phyloP scores from a whole-genome alignment of 768 basidiomycete genomes.

The Termitomyces heimii region DNA sequence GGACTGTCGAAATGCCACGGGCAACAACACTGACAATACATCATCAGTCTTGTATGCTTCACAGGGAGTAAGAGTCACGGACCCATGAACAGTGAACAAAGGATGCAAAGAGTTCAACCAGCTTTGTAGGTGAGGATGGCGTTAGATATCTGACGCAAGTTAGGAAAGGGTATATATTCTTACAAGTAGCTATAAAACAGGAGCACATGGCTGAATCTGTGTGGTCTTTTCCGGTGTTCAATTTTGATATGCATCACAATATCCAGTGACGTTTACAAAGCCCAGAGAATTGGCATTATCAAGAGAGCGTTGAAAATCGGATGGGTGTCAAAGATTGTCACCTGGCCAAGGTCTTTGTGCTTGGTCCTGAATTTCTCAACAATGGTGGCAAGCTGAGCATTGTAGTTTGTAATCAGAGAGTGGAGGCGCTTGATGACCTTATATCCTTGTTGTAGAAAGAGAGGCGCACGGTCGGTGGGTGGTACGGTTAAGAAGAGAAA shows the following conservation, averaged over 20 bases:
- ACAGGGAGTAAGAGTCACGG: slow-evolving; percentile 17
- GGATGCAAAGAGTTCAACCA: slow-evolving; percentile 61
- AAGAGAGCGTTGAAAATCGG: slow-evolving; percentile 54
- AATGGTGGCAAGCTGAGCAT: slow-evolving; percentile 37
- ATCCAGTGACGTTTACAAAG: slow-evolving; percentile 55
- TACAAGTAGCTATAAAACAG: slow-evolving; percentile 63
- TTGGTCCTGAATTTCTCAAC: slow-evolving; percentile 33
- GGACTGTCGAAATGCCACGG: slow-evolving; percentile 41
- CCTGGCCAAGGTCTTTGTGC: slow-evolving; percentile 37
- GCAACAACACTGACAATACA: slow-evolving; percentile 35
- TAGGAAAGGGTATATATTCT: slow-evolving; percentile 17
- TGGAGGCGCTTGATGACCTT: slow-evolving; percentile 29
- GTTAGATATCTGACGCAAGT: neutral
- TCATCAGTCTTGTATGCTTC: neutral
- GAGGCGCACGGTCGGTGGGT: slow-evolving; percentile 49
- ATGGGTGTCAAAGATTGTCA: slow-evolving; percentile 49
- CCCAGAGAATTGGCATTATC: slow-evolving; percentile 47
- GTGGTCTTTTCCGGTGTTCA: slow-evolving; percentile 48
- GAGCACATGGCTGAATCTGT: slow-evolving; percentile 51
- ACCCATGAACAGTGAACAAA: slow-evolving; percentile 60
- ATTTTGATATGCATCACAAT: slow-evolving; percentile 51
- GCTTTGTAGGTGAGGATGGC: slow-evolving; percentile 20
- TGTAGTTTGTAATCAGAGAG: slow-evolving; percentile 41
- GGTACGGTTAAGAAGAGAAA: slow-evolving; percentile 63
- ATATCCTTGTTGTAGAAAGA: slow-evolving; percentile 33